Evolutionary conservation across 2,329 filamentous ascomycete genomes (phyloP), one percentile per base, ranked within the genome.

Genomic region (Nigrospora osmanthi): DNA sequence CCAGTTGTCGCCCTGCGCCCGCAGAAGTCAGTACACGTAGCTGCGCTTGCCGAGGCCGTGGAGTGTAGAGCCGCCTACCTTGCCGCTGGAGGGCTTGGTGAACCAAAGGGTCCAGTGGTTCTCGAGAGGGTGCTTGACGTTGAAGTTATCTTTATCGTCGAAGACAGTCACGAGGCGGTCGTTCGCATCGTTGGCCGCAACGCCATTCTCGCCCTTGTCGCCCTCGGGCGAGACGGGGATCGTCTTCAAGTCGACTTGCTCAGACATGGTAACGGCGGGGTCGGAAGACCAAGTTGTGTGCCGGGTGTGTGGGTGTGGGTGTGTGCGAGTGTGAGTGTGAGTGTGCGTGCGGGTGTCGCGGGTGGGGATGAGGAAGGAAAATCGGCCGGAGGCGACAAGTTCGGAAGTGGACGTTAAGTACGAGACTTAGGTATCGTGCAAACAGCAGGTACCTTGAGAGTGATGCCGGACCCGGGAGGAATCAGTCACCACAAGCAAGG

Each of bases 101-200:
- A 97, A 98, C 94, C 94, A 98, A 46, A 98, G 76, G 48, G 93
- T 97, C 93, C 93, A 98, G 65, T 87, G 86, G 76, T 96, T 87
- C 79, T 95, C 90, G 49, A 98, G 79, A 54, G 90, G 91, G 68
- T 98, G 93, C 79, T 97, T 98, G 69, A 98, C 93, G 60, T 95
- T 98, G 80, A 98, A 98, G 77, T 98, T 96, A 55, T 96, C 87
- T 58, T 93, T 86, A 71, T 97, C 89, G 66, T 98, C 90, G 74
- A 98, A 98, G 57, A 98, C 91, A 39, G 93, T 98, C 59, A 95
- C 77, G 42, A 86, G 74, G n/a, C 17, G 35, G n/a, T n/a, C 35
- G 63, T 90, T 83, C 53, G 68, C 68, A 52, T 72, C 70, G 44
- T 66, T 67, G 45, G 72, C 66, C 48, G 68, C 31, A 19, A 31